Evolutionary conservation across 495 filamentous ascomycete species (phyloP), one percentile per base, ranked within the genome.

Genomic region (Neurospora tetraspora): DNA sequence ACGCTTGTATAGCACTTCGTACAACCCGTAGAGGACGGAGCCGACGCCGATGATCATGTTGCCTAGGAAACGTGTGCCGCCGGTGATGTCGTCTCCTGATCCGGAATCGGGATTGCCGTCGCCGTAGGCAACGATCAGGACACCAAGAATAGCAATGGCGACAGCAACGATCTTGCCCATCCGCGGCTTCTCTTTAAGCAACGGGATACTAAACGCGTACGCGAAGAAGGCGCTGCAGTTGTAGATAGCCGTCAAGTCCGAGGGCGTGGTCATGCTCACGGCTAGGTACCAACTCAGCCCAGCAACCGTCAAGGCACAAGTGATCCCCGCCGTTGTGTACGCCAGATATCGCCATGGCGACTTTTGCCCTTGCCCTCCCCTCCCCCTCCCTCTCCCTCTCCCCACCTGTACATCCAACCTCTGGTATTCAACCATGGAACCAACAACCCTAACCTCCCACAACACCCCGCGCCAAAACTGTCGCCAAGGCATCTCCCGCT

Each of bases 221-320:
- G 96, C 96, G 81, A 98, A 99, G 82, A 99, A 99, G 68, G 96
- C 94, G 69, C 93, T 97, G 86, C 96, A 99, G 81, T 99, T 99
- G 86, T 98, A 99, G 78, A 99, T 99, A 34, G 96, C 96, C 0
- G 96, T 99, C 71, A 99, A 83, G 77, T 99, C 96, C 75, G 90
- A 91, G 34, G 96, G 90, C 14, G 92, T 96, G 0, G 96, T 99
- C 87, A 97, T 84, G 79, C 92, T 91, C 45, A 99, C 95, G 5
- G 96, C 96, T 16, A 97, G 84, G 75, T 98, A 99, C 96, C 96
- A 99, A 69, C 91, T 94, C n/a, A 91, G 88, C 1, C 95, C 96
- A 0, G 94, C 96, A 68, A 98, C 82, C 5, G 96, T 99, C 65
- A 99, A 87, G 5, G 94, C 89, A n/a, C 85, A 90, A 1, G 96